A percentile compares a stretch with the other conserved stretches of the same genome.
Evolutionary conservation across 108 stramenopile genomes (phyloP).

Genomic region (Conticribra guillardii): DNA sequence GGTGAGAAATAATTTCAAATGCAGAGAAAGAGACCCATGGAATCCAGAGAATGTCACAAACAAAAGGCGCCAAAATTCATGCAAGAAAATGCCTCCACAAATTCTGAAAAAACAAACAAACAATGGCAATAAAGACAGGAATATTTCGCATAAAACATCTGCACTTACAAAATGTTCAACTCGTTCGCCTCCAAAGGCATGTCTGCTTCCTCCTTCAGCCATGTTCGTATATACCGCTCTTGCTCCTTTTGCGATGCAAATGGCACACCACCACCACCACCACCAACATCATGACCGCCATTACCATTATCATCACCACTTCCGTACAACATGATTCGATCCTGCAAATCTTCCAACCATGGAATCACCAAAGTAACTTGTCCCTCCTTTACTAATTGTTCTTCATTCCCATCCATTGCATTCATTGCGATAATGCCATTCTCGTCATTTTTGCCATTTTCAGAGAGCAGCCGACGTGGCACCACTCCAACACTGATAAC

Average conservation of each 20-base stretch:
- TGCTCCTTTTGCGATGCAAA: slow-evolving; percentile 59
- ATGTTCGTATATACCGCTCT: slow-evolving; percentile 71
- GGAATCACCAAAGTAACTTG: slow-evolving; percentile 75
- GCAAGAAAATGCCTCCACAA: too few relatives aligned
- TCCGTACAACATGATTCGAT: slow-evolving; percentile 62
- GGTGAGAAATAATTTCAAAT: too few relatives aligned
- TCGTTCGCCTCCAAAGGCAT: slow-evolving; percentile 60
- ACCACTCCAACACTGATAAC: not conserved
- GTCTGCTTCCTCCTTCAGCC: slow-evolving; percentile 60
- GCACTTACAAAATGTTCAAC: slow-evolving; percentile 56
- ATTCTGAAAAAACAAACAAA: too few relatives aligned
- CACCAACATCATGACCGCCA: too few relatives aligned
- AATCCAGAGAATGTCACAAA: too few relatives aligned
- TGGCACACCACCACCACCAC: not conserved
- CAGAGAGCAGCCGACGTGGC: not conserved
- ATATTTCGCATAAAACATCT: too few relatives aligned
- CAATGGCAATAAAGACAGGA: too few relatives aligned
- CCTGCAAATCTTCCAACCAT: slow-evolving; percentile 60
- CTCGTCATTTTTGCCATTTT: not conserved
- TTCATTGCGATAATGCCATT: not conserved
- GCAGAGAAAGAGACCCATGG: too few relatives aligned
- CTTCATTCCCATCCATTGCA: not conserved
- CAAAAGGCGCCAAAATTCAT: too few relatives aligned
- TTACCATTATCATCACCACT: not conserved
- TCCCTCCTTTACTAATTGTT: not conserved